Evolutionary conservation across 805 yeast genomes (phyloP), one percentile per base, ranked within the genome.

Genomic region (Barnettozyma californica): DNA sequence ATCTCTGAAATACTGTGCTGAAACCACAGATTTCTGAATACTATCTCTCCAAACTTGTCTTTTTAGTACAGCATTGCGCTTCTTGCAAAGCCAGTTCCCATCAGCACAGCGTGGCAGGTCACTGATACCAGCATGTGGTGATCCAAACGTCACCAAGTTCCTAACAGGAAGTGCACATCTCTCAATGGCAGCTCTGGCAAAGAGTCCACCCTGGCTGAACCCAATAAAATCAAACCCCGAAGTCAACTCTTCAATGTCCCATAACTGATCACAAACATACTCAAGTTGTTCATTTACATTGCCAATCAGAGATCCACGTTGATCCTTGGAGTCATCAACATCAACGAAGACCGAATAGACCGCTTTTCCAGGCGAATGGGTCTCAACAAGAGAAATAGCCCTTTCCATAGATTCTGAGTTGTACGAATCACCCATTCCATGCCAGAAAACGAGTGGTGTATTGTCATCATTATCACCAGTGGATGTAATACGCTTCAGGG

Each of bases 201-300:
- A 81, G n/a, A 87, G 64, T 0, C 95, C 95, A 37, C 95, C 95
- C 61, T 87, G 95, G 0, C 92, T 84, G 55, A 84, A 82, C 5
- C 95, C 95, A 37, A 87, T 72, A 6, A 83, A 87, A 61, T 84
- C 83, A 59, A 85, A 83, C 0, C 91, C 91, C 31, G 65, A 48
- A 2, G 49, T 44, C 8, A 85, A 66, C 47, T 74, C 78, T 1
- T 78, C 67, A 1, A 76, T 68, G 1, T 55, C 55, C 0, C 60
- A 45, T n/a, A 87, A 59, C 51, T 79, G 78, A 6, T 71, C 71
- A 61, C 91, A 85, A 0, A 77, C 88, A 5, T 52, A 49, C 1
- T 72, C 74, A 2, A 87, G 57, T 56, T 86, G 81, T 5, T 66
- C 68, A 53, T 77, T 76, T 21, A 82, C 71, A 53, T 77, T 76